Evolutionary conservation across 768 basidiomycete genomes (phyloP).

Genomic region (Sarcomyxa edulis): DNA sequence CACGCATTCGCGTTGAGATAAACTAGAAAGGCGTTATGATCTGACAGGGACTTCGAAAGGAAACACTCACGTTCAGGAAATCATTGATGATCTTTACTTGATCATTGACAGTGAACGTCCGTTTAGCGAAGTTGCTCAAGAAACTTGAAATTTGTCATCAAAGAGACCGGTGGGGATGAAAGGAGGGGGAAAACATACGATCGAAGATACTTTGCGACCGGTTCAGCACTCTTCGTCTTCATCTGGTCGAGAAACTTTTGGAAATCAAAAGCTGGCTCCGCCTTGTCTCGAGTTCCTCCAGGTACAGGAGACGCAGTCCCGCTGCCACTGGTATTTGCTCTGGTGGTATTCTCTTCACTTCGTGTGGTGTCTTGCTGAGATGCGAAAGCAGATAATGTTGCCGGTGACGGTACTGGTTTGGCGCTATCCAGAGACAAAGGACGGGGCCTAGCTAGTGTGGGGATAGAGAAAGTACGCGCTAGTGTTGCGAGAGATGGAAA

Average conservation of each 20-base stretch:
- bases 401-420: constrained; percentile 49
- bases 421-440: constrained; percentile 61
- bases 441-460: constrained; percentile 40
- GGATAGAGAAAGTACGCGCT: constrained; percentile 60
- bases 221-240: constrained; percentile 81
- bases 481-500: constrained; percentile 65
- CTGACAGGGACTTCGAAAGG: not conserved
- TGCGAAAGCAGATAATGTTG: constrained; percentile 50
- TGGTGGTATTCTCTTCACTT: constrained; percentile 15
- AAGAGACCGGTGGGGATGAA: not conserved
- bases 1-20: constrained; percentile 83
- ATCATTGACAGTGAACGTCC: constrained; percentile 87
- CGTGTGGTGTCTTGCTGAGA: constrained; percentile 34
- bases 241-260: constrained; percentile 95
- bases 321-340: constrained; percentile 20
- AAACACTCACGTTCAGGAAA: constrained; percentile 68
- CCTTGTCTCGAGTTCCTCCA: no score
- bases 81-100: constrained; percentile 96
- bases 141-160: constrained; percentile 48
- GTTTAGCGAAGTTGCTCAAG: constrained; percentile 87
- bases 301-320: constrained; percentile 23
- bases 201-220: constrained; percentile 90
- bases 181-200: constrained; percentile 55
- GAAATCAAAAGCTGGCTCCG: constrained; percentile 95
- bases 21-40: constrained; percentile 49